Conservation (phyloP, 2,329 filamentous ascomycete genomes). For the Colletotrichum spinosum region DNA sequence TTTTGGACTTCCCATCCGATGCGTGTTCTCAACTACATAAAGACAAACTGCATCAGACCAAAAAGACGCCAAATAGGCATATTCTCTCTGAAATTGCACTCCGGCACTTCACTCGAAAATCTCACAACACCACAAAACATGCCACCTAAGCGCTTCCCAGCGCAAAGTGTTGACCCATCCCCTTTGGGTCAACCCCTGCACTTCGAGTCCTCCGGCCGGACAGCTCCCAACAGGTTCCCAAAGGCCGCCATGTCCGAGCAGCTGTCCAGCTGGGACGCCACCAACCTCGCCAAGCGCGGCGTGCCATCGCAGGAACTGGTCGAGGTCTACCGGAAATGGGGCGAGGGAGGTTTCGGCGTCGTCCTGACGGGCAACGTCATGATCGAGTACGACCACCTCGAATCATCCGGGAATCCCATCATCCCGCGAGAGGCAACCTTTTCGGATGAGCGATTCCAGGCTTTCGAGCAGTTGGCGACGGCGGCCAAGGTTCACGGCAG, state of each 20-base stretch:
- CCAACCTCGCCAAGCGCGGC: conserved; percentile 60
- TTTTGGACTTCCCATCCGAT: no score
- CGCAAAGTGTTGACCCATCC: not conserved
- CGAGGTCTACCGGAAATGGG: conserved; percentile 65
- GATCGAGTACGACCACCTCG: conserved; percentile 70
- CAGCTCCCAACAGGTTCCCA: conserved; percentile 72
- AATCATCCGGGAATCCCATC: conserved; percentile 67
- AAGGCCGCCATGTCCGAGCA: conserved; percentile 76
- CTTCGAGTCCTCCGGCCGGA: conserved; percentile 62
- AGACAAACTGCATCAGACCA: no score
- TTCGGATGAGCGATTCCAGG: conserved; percentile 69
- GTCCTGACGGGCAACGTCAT: conserved; percentile 74
- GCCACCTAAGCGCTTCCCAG: no score
- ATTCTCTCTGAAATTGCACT: no score
- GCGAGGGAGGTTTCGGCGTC: conserved; percentile 56
- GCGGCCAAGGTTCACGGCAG: conserved; percentile 68
- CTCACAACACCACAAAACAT: no score
- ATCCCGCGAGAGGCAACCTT: conserved; percentile 47
- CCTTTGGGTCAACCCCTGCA: conserved; percentile 56
- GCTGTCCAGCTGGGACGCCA: conserved; percentile 69
- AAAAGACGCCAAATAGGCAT: no score
- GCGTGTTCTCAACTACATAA: no score
- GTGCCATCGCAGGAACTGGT: conserved; percentile 52
- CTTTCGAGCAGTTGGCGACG: conserved; percentile 66
- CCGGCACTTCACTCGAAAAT: no score